Conservation (phyloP, 139 green algal species). For the Tetraselmis striata region DNA sequence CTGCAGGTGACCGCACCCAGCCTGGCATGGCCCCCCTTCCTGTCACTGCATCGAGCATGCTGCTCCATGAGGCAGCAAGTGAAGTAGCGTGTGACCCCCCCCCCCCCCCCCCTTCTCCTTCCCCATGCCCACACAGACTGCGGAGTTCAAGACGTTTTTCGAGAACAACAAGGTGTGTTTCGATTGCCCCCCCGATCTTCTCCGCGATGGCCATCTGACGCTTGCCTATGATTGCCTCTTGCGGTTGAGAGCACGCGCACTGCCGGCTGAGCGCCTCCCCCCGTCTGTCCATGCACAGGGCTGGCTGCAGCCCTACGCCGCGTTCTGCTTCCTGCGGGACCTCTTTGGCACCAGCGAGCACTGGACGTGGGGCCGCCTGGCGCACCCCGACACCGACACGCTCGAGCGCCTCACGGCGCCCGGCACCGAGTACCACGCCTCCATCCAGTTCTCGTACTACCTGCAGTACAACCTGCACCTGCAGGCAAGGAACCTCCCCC, state of each 20-base stretch:
- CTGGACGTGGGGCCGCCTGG: constrained; percentile 77
- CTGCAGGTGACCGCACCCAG: neutral
- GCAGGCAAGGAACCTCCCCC: constrained; percentile 13
- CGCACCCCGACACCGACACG: constrained; percentile 22
- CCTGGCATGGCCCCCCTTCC: too few species aligned
- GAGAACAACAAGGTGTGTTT: constrained; percentile 48
- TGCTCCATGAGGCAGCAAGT: too few species aligned
- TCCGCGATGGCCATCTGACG: too few species aligned
- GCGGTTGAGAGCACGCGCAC: too few species aligned
- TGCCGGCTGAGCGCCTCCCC: too few species aligned
- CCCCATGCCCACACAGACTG: too few species aligned
- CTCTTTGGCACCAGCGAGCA: constrained; percentile 87
- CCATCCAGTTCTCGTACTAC: constrained; percentile 67
- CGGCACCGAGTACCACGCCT: constrained; percentile 33
- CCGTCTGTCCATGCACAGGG: too few species aligned
- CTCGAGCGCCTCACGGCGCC: constrained; percentile 50
- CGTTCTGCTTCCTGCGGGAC: constrained; percentile 76
- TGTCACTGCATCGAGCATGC: too few species aligned
- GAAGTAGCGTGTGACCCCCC: too few species aligned
- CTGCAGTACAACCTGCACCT: constrained; percentile 86
- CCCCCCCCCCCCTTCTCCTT: too few species aligned
- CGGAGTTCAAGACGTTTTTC: constrained; percentile 49
- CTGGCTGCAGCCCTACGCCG: constrained; percentile 89
- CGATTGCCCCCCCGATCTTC: too few species aligned
- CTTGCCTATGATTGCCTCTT: too few species aligned